A percentile compares a stretch with the other conserved stretches of the same genome.
Evolutionary conservation across 257 asterid species (phyloP).

Genomic region (Nicotiana paniculata): DNA sequence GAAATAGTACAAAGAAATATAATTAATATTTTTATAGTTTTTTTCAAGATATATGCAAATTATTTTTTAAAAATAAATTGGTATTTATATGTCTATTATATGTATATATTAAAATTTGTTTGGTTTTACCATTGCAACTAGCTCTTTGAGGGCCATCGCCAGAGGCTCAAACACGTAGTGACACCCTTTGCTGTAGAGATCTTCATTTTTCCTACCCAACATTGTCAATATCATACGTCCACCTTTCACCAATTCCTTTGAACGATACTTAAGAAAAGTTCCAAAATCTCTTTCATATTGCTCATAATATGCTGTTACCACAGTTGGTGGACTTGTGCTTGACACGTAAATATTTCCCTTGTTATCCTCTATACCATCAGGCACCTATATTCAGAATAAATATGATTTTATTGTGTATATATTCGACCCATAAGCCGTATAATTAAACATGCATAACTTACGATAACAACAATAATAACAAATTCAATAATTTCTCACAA

Average conservation of each 20-base stretch:
- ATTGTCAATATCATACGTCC: slow-evolving; percentile 59
- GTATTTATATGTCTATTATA: too few species aligned
- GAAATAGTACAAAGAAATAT: too few species aligned
- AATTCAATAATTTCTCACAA: too few species aligned
- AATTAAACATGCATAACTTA: too few species aligned
- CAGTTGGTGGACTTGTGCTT: slow-evolving; percentile 29
- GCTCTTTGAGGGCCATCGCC: slow-evolving; percentile 35
- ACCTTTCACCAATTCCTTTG: slow-evolving; percentile 43
- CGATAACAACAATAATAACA: too few species aligned
- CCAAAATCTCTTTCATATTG: slow-evolving; percentile 51
- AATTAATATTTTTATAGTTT: too few species aligned
- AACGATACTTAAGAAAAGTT: slow-evolving; percentile 39
- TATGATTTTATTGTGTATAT: not conserved
- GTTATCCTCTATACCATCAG: slow-evolving; percentile 14
- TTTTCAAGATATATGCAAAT: too few species aligned
- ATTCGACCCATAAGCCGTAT: too few species aligned
- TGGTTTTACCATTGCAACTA: slow-evolving; percentile 41
- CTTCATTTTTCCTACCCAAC: slow-evolving; percentile 45
- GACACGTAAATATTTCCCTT: slow-evolving; percentile 41
- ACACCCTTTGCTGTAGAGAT: slow-evolving; percentile 37
- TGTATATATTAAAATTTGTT: not conserved
- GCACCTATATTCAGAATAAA: slow-evolving; percentile 2
- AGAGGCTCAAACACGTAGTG: slow-evolving; percentile 60
- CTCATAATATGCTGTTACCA: slow-evolving; percentile 37
- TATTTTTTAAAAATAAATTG: too few species aligned